Evolutionary conservation across 2,329 filamentous ascomycete species (phyloP), one percentile per base, ranked within the genome.

Genomic region (Fusarium subtropicale): DNA sequence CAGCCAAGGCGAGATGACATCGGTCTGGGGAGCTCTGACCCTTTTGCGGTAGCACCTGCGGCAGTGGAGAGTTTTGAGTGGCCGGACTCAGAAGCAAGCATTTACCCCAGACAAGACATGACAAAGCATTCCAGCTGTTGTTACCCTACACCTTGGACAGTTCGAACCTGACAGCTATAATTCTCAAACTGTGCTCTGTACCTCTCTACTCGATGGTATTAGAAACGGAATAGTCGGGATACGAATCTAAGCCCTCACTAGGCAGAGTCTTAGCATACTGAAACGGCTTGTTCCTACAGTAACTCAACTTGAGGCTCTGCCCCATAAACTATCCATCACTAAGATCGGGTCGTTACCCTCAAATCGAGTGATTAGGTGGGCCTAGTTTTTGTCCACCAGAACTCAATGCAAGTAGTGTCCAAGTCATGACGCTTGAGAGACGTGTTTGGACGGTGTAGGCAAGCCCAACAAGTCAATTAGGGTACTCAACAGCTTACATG

Each of bases 11-110:
- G 50, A 58, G 24, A 64, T 69, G 66, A 62, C 61, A 61, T 67
- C 24, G 55, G 45, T 31, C 33, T 26, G 50, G 42, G 68, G 56
- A 73, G 71, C 68, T 74, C 65, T 68, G 68, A 55, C 68, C 68
- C 45, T 18, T 33, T 36, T 60, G 58, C 33, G 50, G 52, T 47
- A 12, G 33, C 67, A 70, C 67, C 66, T 69, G 67, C 54, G 5
- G 15, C 20, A 58, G 26, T 34, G n/a, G 34, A 53, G 33, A 41
- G 36, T 11, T 36, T 9, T 53, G 63, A 69, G 24, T 70, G 67
- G 67, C 55, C 63, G 52, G 20, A 39, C 11, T 8, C 20, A 7
- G n/a, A 51, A 62, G 48, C 33, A 42, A 39, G 48, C 39, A 46
- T 39, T 60, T 28, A 60, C 54, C 45, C 53, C 50, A 31, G 42